Evolutionary conservation across 345 rosid species (phyloP), one percentile per base, ranked within the genome.

Genomic region (Eutrema japonicum): DNA sequence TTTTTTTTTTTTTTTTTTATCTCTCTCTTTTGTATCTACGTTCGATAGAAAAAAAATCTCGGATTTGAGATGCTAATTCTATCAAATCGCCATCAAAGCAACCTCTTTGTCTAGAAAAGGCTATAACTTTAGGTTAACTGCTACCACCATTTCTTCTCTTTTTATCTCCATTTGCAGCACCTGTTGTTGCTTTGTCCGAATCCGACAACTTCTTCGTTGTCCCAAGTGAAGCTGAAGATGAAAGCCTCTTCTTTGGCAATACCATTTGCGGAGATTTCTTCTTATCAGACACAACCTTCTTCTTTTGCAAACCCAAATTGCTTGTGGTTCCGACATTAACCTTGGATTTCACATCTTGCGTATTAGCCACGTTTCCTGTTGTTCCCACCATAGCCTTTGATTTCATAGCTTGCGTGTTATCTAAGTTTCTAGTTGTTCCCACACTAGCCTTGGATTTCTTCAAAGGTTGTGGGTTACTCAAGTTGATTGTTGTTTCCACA

Each of bases 241-340:
- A 63, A 45, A 54, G 79, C 14, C 79, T 64, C 71, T 76, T 76
- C 66, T 76, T 76, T 13, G 75, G 71, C 75, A 69, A 49, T 18
- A 76, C 71, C 33, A 10, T 10, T 46, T 68, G 63, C 2, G 66
- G 61, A 38, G 67, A 54, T 70, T 64, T 76, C 60, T 56, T 49
- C 37, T 70, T 64, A 32, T 70, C 74, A 62, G 69, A 27, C 45
- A 69, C 58, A 53, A 16, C 50, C 51, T 52, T 69, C 57, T 68
- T 68, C 51, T 53, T 75, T 29, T 46, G 43, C 57, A 33, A 59
- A 22, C 8, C 63, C 27, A 55, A n/a, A 33, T 36, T 73, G 60
- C 61, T 22, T 45, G 61, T 59, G 32, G 62, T 12, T 41, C 60
- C 57, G 10, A 49, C 62, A 41, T 18, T 75, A 51, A 8, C 61